These are phyloP conservation scores for Akebia trifoliata DNA, from an alignment of 164 flowering plant species.

Conservation along the genomic window DNA sequence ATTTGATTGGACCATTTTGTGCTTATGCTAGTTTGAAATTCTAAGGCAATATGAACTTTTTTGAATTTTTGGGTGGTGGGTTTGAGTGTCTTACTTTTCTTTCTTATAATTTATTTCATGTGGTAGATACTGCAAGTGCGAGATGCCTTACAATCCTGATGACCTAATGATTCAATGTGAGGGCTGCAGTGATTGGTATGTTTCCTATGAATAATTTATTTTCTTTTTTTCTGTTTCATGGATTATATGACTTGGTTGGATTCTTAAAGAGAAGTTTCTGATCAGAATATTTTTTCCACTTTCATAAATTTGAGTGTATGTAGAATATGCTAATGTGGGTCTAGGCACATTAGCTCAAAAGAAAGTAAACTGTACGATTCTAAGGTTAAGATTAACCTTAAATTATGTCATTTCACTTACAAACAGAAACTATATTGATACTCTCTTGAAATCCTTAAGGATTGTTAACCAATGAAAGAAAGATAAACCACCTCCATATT, in stretches of 20 bases:
- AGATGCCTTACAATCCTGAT: conserved; percentile 87
- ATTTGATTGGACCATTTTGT: background rate
- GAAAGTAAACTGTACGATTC: background rate
- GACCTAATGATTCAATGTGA: conserved; percentile 82
- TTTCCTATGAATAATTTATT: background rate
- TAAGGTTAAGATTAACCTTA: no score
- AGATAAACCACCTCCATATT: background rate
- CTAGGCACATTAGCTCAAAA: background rate
- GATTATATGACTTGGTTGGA: background rate
- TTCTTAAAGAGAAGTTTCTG: no score
- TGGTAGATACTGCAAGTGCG: conserved; percentile 76
- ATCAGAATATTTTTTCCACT: no score
- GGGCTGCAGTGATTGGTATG: conserved; percentile 71
- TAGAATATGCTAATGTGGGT: background rate
- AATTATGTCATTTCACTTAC: no score
- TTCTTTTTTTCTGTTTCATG: background rate
- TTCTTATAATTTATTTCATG: background rate
- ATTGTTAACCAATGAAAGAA: background rate
- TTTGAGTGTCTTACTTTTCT: conserved; percentile 4
- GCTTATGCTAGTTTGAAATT: background rate
- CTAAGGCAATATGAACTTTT: no score
- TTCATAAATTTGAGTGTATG: background rate
- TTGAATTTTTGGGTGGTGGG: background rate
- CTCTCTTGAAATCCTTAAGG: background rate
- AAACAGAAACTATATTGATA: no score